Conservation (phyloP, 352 stramenopile species). For the Phytophthora meadii region DNA sequence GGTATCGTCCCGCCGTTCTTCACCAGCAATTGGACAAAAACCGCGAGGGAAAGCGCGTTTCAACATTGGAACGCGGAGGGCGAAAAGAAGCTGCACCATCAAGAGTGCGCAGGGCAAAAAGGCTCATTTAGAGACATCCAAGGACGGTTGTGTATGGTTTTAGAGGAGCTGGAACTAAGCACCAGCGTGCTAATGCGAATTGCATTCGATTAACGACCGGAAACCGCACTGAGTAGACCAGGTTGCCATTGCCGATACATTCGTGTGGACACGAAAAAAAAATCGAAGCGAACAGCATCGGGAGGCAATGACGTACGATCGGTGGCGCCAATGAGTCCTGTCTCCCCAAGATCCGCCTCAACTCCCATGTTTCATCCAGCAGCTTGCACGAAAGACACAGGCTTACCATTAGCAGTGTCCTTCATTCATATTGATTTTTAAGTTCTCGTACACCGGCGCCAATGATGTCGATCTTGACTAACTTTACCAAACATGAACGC, state of each 20-base stretch:
- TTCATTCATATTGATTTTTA: too few species aligned
- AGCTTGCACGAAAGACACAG: too few species aligned
- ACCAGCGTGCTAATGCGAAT: neutral
- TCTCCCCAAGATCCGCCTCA: neutral
- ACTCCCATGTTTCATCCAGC: neutral
- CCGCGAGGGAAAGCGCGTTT: conserved; percentile 14
- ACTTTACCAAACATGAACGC: neutral
- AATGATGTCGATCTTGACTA: too few species aligned
- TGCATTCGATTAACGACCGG: neutral
- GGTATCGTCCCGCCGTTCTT: conserved; percentile 24
- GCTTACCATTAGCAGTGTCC: too few species aligned
- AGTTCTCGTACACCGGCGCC: too few species aligned
- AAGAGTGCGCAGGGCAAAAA: neutral
- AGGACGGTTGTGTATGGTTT: neutral
- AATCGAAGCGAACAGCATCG: conserved; percentile 24
- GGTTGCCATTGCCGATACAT: conserved; percentile 28
- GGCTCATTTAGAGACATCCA: neutral
- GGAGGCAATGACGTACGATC: conserved; percentile 1
- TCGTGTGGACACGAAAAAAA: conserved; percentile 27
- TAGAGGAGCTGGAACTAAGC: neutral
- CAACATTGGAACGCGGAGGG: conserved; percentile 13
- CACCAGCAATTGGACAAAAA: conserved; percentile 41
- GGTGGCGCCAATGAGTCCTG: conserved; percentile 13
- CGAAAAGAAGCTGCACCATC: conserved; percentile 32
- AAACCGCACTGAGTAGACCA: conserved; percentile 14